Percentiles rank a stretch among this genome's conserved stretches.
Conservation (phyloP, 2,329 filamentous ascomycete genomes). For the Graphium sp. region DNA sequence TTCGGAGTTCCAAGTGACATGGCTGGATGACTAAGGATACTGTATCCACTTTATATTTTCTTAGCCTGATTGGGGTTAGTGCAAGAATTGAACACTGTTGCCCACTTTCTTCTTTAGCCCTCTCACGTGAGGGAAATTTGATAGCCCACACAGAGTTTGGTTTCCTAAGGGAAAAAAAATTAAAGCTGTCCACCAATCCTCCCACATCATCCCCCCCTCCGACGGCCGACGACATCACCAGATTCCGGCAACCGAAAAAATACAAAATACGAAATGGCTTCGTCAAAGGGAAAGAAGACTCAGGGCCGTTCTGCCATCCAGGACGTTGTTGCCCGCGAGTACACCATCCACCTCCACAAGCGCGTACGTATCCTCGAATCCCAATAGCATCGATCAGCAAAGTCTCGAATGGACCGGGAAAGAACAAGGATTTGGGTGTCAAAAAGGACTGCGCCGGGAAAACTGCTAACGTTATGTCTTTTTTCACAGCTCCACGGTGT, state of each 20-base stretch:
- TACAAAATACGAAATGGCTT: conserved; percentile 21
- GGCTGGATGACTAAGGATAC: no score
- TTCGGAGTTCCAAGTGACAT: no score
- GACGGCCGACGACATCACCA: no score
- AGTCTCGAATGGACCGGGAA: not conserved
- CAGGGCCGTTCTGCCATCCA: conserved; percentile 77
- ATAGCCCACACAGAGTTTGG: no score
- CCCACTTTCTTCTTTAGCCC: no score
- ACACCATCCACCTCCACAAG: conserved; percentile 99
- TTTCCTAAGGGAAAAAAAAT: no score
- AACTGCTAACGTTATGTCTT: conserved; percentile 15
- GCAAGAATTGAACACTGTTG: no score
- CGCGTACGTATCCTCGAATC: conserved; percentile 29
- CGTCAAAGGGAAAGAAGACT: conserved; percentile 37
- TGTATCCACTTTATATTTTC: no score
- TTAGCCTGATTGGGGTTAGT: no score
- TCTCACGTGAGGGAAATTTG: no score
- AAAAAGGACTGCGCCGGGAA: not conserved
- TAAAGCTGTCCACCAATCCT: no score
- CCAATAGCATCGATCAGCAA: no score
- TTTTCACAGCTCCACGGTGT: conserved; percentile 73
- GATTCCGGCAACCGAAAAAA: conserved; percentile 9
- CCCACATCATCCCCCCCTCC: conserved; percentile 5
- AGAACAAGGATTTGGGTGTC: not conserved
- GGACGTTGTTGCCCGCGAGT: conserved; percentile 98